These are phyloP conservation scores for Boletus subcaerulescens DNA, from an alignment of 768 basidiomycete genomes.

Conservation along the genomic window DNA sequence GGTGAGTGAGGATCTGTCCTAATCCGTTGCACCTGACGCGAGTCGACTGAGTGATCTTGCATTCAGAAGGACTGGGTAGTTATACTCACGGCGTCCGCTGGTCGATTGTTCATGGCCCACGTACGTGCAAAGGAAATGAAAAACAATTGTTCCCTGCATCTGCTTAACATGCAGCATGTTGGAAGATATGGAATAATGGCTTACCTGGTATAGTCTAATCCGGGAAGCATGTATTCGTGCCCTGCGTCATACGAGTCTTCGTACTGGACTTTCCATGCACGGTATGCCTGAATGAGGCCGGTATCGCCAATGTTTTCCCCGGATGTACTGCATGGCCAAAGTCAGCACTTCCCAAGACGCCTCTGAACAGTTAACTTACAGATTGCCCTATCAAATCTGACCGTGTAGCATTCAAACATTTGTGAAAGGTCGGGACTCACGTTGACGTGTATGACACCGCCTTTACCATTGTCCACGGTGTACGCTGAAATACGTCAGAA, in stretches of 20 bases:
- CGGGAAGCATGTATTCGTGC: conserved; percentile 76
- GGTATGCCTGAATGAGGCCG: conserved; percentile 80
- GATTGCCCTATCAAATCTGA: conserved; percentile 53
- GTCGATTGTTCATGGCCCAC: conserved; percentile 83
- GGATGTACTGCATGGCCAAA: conserved; percentile 56
- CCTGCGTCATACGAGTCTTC: conserved; percentile 53
- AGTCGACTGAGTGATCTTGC: neutral
- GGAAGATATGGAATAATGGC: conserved; percentile 6
- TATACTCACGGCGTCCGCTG: conserved; percentile 64
- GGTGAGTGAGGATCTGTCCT: conserved; percentile 91
- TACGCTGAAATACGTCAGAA: conserved; percentile 49
- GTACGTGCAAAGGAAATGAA: conserved; percentile 87
- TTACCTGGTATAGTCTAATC: conserved; percentile 70
- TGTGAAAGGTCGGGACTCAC: conserved; percentile 39
- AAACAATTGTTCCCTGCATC: conserved; percentile 81
- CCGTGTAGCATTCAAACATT: neutral
- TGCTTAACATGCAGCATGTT: neutral
- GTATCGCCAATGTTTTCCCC: conserved; percentile 91
- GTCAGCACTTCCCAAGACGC: conserved; percentile 5
- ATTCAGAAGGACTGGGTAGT: neutral
- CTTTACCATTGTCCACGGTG: conserved; percentile 81
- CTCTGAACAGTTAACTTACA: conserved; percentile 44
- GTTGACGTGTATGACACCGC: conserved; percentile 81
- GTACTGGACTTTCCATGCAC: conserved; percentile 87
- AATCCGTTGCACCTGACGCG: conserved; percentile 62